phyloP scores from a whole-genome alignment of 1,139 yeast species.

The Citeromyces siamensis region DNA sequence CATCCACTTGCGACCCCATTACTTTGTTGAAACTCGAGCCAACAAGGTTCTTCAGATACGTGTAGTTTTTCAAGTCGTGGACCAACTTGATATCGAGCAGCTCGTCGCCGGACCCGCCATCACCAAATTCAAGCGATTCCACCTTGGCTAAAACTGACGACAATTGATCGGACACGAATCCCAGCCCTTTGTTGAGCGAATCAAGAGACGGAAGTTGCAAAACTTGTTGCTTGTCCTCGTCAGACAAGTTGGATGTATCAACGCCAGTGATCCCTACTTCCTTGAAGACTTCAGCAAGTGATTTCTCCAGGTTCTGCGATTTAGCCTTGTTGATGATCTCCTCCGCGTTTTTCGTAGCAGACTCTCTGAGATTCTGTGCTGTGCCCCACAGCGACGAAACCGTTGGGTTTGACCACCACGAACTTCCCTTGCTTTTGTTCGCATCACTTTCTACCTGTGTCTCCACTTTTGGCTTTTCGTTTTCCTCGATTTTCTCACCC shows the following conservation, averaged over 20 bases:
- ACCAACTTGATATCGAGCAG: conserved; percentile 68
- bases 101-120: conserved; percentile 51
- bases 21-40: conserved; percentile 65
- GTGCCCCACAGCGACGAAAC: conserved; percentile 62
- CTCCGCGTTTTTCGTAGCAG: conserved; percentile 23
- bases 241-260: conserved; percentile 16
- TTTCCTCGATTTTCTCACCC: background rate
- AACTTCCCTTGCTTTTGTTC: conserved; percentile 37
- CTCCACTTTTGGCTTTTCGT: background rate
- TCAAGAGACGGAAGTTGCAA: conserved; percentile 15
- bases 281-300: conserved; percentile 17
- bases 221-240: conserved; percentile 11
- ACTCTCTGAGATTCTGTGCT: conserved; percentile 17
- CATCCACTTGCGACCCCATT: conserved; percentile 84
- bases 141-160: conserved; percentile 35
- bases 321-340: conserved; percentile 26
- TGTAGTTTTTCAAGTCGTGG: conserved; percentile 72
- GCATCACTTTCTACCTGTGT: conserved; percentile 1
- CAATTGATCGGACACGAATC: conserved; percentile 26
- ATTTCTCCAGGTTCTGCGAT: conserved; percentile 20
- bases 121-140: conserved; percentile 17
- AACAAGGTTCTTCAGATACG: conserved; percentile 51
- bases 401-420: conserved; percentile 30
- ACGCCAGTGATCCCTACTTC: conserved; percentile 19
- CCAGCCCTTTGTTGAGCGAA: conserved; percentile 18